Evolutionary conservation across 768 basidiomycete genomes (phyloP), one percentile per base, ranked within the genome.

Genomic region (Rhodosporidiobolus sp.): DNA sequence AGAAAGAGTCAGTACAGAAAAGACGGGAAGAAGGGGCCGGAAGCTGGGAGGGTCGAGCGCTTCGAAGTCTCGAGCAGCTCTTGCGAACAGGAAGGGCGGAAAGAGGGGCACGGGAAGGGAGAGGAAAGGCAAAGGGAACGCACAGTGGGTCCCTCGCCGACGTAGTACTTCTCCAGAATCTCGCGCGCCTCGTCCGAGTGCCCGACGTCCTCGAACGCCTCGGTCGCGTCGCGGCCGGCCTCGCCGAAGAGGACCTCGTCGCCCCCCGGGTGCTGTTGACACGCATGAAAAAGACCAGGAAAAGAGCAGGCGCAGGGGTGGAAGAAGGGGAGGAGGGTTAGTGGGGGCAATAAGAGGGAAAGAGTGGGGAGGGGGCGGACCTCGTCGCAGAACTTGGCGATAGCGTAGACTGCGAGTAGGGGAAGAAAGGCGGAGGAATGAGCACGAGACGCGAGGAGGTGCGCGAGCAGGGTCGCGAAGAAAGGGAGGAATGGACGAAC

Each of bases 161-260:
- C 84, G 53, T 87, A 83, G 86, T 96, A 87, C 75, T 82, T 88
- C 26, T 86, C 87, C 63, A 98, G 85, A 69, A 94, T 86, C 20
- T 85, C 89, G 63, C 96, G 88, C 34, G 96, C 96, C 83, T 99
- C 96, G 77, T 98, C 95, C 1, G 94, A 97, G 86, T 98, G 96
- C 43, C 96, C 96, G 43, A 99, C 95, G 81, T 99, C 96, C 83
- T 98, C 95, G 79, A 99, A 99, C 11, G 96, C 93, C 79, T 97
- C 96, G 46, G 95, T 94, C 32, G 95, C 94, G 81, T 98, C 94
- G 81, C 90, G 89, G 78, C 91, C 91, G 79, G 88, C 89, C 83
- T 99, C 96, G 70, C 91, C 89, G 63, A 97, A 82, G 73, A 99
- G 87, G 66, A 99, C 95, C 84, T 99, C 96, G 84, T 98, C 96